These are phyloP conservation scores for Aureobasidium sp. DNA, from an alignment of 2,329 filamentous ascomycete species.

Conservation along the genomic window DNA sequence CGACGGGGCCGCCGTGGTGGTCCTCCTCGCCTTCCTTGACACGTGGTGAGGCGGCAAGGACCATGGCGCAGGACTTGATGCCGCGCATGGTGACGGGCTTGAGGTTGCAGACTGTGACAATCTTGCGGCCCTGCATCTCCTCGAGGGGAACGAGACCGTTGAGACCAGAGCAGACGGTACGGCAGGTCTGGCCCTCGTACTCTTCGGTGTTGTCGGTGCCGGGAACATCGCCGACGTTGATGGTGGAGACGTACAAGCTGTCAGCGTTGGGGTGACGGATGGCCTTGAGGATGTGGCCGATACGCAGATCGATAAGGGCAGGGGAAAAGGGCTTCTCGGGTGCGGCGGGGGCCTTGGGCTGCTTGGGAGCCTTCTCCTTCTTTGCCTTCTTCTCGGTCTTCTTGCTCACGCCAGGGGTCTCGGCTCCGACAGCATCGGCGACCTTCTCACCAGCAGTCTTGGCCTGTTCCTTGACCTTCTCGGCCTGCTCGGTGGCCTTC, in stretches of 20 bases:
- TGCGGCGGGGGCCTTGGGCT: conserved; percentile 49
- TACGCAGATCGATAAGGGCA: conserved; percentile 82
- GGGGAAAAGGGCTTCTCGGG: conserved; percentile 72
- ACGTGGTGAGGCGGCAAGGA: conserved; percentile 84
- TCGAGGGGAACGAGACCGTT: conserved; percentile 87
- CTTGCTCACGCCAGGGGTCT: conserved; percentile 33
- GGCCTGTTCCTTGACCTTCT: conserved; percentile 40
- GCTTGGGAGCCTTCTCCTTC: conserved; percentile 81
- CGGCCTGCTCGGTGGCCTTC: conserved; percentile 35
- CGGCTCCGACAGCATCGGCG: conserved; percentile 36
- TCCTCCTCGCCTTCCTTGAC: conserved; percentile 73
- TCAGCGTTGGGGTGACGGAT: conserved; percentile 95
- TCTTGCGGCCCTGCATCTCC: conserved; percentile 94
- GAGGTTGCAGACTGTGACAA: conserved; percentile 92
- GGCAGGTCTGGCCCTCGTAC: conserved; percentile 82
- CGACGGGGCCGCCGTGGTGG: conserved; percentile 82
- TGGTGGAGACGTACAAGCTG: conserved; percentile 89
- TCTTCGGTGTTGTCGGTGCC: conserved; percentile 83
- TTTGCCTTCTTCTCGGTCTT: conserved; percentile 55
- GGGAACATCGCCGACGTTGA: conserved; percentile 82
- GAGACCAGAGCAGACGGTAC: conserved; percentile 93
- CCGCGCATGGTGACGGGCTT: conserved; percentile 99
- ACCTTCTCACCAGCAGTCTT: conserved; percentile 45
- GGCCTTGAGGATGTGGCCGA: conserved; percentile 95
- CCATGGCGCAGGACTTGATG: conserved; percentile 75